phyloP scores from a whole-genome alignment of 1,139 yeast genomes.

The Candida freyschussii region DNA sequence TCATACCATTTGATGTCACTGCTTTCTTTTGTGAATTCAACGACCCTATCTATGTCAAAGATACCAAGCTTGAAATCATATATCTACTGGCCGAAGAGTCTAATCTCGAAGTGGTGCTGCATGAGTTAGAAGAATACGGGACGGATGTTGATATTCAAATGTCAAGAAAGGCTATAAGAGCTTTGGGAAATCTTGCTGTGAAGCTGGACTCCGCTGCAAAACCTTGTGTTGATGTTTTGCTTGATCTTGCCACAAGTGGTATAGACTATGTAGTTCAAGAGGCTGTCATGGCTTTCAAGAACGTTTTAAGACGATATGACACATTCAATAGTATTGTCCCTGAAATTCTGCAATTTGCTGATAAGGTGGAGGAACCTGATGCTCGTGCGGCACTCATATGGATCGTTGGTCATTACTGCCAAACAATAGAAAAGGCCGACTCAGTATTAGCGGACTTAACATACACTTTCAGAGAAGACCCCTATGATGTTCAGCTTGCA shows the following conservation, averaged over 20 bases:
- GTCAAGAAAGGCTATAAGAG: slow-evolving; percentile 83
- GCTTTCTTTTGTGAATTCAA: slow-evolving; percentile 78
- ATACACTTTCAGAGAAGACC: slow-evolving; percentile 50
- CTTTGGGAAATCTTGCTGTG: slow-evolving; percentile 84
- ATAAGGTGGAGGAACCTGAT: slow-evolving; percentile 65
- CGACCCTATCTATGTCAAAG: slow-evolving; percentile 86
- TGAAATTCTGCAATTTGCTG: slow-evolving; percentile 33
- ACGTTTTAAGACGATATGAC: slow-evolving; percentile 75
- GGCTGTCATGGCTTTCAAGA: slow-evolving; percentile 68
- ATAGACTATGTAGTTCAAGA: slow-evolving; percentile 79
- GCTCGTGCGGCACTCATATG: slow-evolving; percentile 77
- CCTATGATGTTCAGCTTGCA: slow-evolving; percentile 69
- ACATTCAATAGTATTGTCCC: slow-evolving; percentile 33
- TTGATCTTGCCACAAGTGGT: slow-evolving; percentile 59
- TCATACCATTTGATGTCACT: slow-evolving; percentile 62
- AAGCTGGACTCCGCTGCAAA: slow-evolving; percentile 59
- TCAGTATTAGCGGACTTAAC: slow-evolving; percentile 43
- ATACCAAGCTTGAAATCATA: slow-evolving; percentile 83
- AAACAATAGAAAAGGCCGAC: slow-evolving; percentile 43
- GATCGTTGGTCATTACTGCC: slow-evolving; percentile 76
- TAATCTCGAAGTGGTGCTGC: slow-evolving; percentile 58
- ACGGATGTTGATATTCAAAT: slow-evolving; percentile 80
- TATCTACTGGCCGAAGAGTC: slow-evolving; percentile 67
- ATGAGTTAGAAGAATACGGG: slow-evolving; percentile 81
- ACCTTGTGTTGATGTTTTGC: slow-evolving; percentile 58